Conservation (phyloP, 495 filamentous ascomycete species). For the Parachaetomium inaequale region DNA sequence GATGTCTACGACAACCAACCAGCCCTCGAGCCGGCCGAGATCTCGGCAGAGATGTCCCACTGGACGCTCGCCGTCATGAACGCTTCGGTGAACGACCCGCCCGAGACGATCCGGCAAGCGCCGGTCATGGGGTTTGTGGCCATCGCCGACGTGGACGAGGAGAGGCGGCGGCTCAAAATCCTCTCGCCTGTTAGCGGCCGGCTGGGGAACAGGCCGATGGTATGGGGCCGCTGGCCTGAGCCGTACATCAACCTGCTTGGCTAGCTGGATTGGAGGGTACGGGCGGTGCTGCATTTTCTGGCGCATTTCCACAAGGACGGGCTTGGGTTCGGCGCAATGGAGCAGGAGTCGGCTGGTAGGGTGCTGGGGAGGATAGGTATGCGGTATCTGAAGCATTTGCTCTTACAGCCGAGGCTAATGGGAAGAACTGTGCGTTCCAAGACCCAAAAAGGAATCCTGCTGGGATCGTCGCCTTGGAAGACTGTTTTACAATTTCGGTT, state of each 20-base stretch:
- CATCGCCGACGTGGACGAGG: constrained; percentile 82
- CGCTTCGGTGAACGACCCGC: constrained; percentile 59
- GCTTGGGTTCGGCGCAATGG: neutral
- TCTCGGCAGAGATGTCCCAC: constrained; percentile 57
- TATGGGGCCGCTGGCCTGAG: constrained; percentile 59
- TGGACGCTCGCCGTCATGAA: constrained; percentile 79
- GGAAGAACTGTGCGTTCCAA: too few relatives aligned
- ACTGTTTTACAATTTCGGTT: too few relatives aligned
- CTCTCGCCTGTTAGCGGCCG: constrained; percentile 77
- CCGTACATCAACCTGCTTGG: constrained; percentile 49
- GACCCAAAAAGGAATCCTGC: too few relatives aligned
- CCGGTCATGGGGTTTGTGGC: constrained; percentile 91
- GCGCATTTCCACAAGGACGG: neutral
- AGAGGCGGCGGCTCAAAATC: constrained; percentile 74
- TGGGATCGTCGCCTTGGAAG: too few relatives aligned
- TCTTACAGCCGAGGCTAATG: too few relatives aligned
- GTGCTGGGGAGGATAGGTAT: too few relatives aligned
- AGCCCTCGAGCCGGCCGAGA: constrained; percentile 58
- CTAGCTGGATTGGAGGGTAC: constrained; percentile 18
- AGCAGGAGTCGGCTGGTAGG: too few relatives aligned
- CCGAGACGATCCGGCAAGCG: constrained; percentile 72
- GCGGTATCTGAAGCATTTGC: too few relatives aligned
- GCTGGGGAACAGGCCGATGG: constrained; percentile 69
- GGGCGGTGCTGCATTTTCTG: neutral
- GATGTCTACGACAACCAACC: constrained; percentile 33